A percentile compares a stretch with the other conserved stretches of the same genome.
Conservation (phyloP, 2,329 filamentous ascomycete species). For the Fusarium papillatum region DNA sequence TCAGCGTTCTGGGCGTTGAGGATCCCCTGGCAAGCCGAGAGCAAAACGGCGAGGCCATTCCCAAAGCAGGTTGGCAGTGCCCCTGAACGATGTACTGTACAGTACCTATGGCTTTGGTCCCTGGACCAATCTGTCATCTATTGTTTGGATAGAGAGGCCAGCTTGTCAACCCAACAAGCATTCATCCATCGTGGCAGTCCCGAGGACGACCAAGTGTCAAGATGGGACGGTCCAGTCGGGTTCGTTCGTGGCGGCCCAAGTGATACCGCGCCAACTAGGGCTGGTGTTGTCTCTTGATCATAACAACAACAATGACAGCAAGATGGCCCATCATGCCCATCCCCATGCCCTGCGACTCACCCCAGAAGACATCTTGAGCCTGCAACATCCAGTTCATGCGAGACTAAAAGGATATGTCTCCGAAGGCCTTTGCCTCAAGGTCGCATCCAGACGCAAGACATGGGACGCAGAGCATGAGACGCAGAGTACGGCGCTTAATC, state of each 20-base stretch:
- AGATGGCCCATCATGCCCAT: background rate
- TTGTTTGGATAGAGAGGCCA: background rate
- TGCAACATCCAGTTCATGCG: conserved; percentile 7
- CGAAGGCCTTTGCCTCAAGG: conserved; percentile 3
- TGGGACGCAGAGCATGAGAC: background rate
- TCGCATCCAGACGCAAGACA: conserved; percentile 2
- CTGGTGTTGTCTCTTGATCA: background rate
- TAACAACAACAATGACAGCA: background rate
- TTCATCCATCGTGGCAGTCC: background rate
- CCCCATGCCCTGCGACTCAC: background rate
- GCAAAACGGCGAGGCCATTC: conserved; percentile 7
- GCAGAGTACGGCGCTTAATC: conserved; percentile 14
- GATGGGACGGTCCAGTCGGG: background rate
- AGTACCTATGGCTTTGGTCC: background rate
- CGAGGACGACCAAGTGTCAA: background rate
- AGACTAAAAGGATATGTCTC: background rate
- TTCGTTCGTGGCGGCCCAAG: background rate
- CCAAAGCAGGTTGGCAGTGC: conserved; percentile 2
- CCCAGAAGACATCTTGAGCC: background rate
- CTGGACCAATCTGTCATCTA: conserved; percentile 1
- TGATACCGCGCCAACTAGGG: background rate
- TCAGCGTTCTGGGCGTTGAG: background rate
- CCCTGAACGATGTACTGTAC: background rate
- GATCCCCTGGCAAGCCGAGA: conserved; percentile 1
- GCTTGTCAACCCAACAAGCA: background rate